Base-by-base conservation (phyloP, 257 asterid species). In the Osmanthus fragrans region DNA sequence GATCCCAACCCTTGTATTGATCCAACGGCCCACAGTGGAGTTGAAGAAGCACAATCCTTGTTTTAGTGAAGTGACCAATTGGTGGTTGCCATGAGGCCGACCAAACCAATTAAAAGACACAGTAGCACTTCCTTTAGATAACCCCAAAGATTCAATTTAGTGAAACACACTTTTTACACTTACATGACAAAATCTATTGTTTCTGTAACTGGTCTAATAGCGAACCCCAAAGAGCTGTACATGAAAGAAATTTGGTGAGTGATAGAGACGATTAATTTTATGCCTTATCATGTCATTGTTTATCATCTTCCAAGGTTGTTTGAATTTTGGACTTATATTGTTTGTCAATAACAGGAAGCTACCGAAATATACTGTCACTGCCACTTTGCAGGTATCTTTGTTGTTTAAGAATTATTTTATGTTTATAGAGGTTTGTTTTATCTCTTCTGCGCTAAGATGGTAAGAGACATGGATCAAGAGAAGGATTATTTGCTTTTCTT, bases 191-290 rank as follows among this genome's bases (percentile, higher is more conserved):
- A 76, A 73, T 75, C 34, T 72, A 21, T 79, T 54, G 88, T 93
- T 77, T 73, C 89, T 69, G 54, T 95, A 73, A 79, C 85, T 76
- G 97, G 96, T 70, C 82, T 89, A 65, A 71, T 80, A 0, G 89
- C 79, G 75, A 84, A 72, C 71, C 63, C 89, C 11, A 82, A 81
- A 64, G 88, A 90, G 72, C 63, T 96, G 54, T 88, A 76, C 87
- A 96, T 93, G 98, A 88, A 88, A 84, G 96, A 93, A 80, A 85
- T 96, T 77, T 84, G 91, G 99, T 92, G 81, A 90, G 92, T 82
- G 76, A 76, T 56, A 19, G 49, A 19, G 75, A 9, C 32, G 69
- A 8, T 18, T 76, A 25, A 0, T 63, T n/a, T 12, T n/a, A n/a
- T 25, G 7, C 7, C 69, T 63, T 63, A 25, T 2, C 13, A 65